Evolutionary conservation across 108 stramenopile genomes (phyloP).

Genomic region (Chaetoceros muelleri): DNA sequence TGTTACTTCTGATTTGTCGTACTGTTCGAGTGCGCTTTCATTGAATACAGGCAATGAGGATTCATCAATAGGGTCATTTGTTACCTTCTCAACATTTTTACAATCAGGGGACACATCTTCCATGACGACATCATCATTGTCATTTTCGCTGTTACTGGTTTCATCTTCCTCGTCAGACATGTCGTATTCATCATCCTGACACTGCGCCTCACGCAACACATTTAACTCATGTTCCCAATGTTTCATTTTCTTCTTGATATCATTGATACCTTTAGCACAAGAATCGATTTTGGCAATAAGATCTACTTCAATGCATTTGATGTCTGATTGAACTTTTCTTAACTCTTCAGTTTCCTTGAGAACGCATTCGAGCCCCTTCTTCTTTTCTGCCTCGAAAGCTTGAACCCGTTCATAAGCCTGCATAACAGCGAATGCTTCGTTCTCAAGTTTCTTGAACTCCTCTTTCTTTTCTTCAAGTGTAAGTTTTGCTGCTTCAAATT

Average conservation of each 20-base stretch:
- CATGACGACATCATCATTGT: conserved; percentile 7
- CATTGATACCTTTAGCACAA: conserved; percentile 59
- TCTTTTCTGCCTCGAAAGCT: conserved; percentile 54
- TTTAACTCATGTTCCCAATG: conserved; percentile 63
- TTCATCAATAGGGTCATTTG: conserved; percentile 7
- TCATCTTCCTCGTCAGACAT: conserved; percentile 51
- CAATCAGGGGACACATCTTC: conserved; percentile 8
- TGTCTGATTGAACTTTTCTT: conserved; percentile 48
- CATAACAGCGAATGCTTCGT: conserved; percentile 50
- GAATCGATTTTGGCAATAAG: conserved; percentile 60
- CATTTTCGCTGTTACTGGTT: conserved; percentile 23
- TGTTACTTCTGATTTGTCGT: conserved; percentile 50
- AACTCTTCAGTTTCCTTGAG: conserved; percentile 56
- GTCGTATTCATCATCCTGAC: conserved; percentile 45
- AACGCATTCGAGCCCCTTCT: conserved; percentile 42
- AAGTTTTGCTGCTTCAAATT: conserved; percentile 33
- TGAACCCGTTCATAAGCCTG: conserved; percentile 68
- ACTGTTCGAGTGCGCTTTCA: conserved; percentile 44
- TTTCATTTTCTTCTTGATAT: conserved; percentile 35
- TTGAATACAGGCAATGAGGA: conserved; percentile 32
- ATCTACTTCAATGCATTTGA: conserved; percentile 72
- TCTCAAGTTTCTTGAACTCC: conserved; percentile 54
- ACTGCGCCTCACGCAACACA: conserved; percentile 36
- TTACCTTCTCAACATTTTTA: conserved; percentile 9
- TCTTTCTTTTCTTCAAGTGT: conserved; percentile 41